Base-by-base conservation (phyloP, 257 asterid species). In the Gardenia jasminoides region DNA sequence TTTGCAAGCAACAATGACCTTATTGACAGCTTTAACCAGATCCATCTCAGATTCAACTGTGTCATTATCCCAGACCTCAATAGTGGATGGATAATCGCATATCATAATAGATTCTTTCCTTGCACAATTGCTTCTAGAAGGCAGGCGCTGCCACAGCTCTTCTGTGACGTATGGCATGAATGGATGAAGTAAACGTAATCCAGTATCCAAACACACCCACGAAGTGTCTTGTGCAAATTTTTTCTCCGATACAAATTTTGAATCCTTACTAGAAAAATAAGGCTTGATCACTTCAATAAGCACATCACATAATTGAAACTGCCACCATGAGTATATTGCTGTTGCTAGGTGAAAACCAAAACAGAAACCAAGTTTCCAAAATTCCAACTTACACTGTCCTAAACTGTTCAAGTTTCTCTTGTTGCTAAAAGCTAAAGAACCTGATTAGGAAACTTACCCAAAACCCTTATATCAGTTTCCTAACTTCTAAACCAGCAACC, bases 111-210 rank as follows among this genome's bases (percentile, higher is more conserved):
- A 93, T 82, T 89, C 97, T 81, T 93, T 92, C 88, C 90, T 90
- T 76, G 77, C 72, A 80, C 82, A 84, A 86, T 90, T 88, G 67
- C 82, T 83, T 65, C 83, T 87, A 64, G 91, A 80, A 81, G 98
- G 98, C 66, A 95, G 94, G 17, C 98, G 97, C 89, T 95, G 99
- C 99, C 99, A 95, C 76, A 95, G 81, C 83, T 94, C 98, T 85
- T 95, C 98, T 0, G 99, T 95, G 78, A 95, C 96, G 30, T 83
- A 93, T 46, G 98, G 99, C 99, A 95, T 95, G 74, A 95, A 93
- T 22, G 99, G 99, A 81, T 95, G 99, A 58, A 95, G 98, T 77
- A 95, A 85, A 44, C 94, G 85, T 81, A 95, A 83, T 31, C 99
- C 99, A 76, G 87, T 82, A 74, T 95, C 99, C 85, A 95, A 82